Conservation (phyloP, 2,329 filamentous ascomycete genomes). For the Akanthomyces lecanii region DNA sequence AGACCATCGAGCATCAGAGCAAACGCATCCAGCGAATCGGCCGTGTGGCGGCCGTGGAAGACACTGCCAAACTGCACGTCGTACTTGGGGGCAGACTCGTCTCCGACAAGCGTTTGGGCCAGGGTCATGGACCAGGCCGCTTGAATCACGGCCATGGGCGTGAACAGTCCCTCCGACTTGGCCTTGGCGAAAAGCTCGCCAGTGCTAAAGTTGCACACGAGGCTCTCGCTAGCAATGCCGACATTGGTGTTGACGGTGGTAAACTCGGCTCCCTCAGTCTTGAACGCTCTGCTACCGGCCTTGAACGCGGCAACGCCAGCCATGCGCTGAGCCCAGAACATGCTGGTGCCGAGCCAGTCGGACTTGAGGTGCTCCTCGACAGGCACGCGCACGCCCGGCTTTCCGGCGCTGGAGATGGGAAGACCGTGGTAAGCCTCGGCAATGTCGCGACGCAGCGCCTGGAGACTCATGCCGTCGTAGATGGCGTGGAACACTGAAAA, state of each 20-base stretch:
- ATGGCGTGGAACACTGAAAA: conserved; percentile 34
- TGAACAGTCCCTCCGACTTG: conserved; percentile 14
- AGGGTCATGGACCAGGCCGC: conserved; percentile 19
- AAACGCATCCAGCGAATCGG: conserved; percentile 15
- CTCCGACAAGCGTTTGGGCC: conserved; percentile 15
- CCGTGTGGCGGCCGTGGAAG: conserved; percentile 16
- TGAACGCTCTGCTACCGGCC: background rate
- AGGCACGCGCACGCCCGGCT: conserved; percentile 12
- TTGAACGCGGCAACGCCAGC: conserved; percentile 12
- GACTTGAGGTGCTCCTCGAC: conserved; percentile 15
- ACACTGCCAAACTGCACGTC: conserved; percentile 19
- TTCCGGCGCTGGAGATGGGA: conserved; percentile 13
- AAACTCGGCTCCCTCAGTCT: background rate
- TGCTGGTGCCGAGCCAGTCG: conserved; percentile 18
- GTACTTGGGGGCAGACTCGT: conserved; percentile 3
- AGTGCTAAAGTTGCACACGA: conserved; percentile 12
- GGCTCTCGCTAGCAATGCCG: conserved; percentile 14
- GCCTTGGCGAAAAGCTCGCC: conserved; percentile 11
- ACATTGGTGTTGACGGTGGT: conserved; percentile 6
- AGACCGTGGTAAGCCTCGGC: conserved; percentile 15
- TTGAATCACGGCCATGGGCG: conserved; percentile 15
- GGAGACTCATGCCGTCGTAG: conserved; percentile 17
- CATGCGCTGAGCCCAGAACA: conserved; percentile 17
- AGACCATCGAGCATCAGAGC: conserved; percentile 17
- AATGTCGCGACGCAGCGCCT: conserved; percentile 12